These are phyloP conservation scores for Fusarium sp. DNA, from an alignment of 2,329 filamentous ascomycete species.

Conservation along the genomic window DNA sequence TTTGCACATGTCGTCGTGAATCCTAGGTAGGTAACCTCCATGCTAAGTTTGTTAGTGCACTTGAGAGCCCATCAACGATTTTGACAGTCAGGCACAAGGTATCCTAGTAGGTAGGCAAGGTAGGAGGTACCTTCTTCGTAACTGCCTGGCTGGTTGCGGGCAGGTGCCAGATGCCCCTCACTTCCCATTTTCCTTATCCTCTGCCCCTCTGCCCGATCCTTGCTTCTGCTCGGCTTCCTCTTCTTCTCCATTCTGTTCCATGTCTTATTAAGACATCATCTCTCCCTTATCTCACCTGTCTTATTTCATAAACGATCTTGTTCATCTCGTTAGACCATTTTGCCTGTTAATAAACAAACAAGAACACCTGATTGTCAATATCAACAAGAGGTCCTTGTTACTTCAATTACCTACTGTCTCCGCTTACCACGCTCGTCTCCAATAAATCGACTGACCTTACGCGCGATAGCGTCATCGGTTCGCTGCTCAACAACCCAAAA, in stretches of 20 bases:
- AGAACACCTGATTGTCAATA: slow-evolving; percentile 11
- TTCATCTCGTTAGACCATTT: background rate
- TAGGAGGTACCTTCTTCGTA: background rate
- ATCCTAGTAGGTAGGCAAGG: too few relatives aligned
- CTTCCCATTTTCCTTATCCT: slow-evolving; percentile 17
- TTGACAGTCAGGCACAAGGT: slow-evolving; percentile 25
- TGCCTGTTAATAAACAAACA: background rate
- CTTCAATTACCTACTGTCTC: slow-evolving; percentile 27
- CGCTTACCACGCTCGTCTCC: slow-evolving; percentile 38
- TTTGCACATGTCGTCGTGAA: slow-evolving; percentile 16
- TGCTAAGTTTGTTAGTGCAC: slow-evolving; percentile 14
- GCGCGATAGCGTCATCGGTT: slow-evolving; percentile 49
- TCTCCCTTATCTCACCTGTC: slow-evolving; percentile 9
- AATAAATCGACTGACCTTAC: slow-evolving; percentile 48
- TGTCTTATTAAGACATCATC: slow-evolving; percentile 21
- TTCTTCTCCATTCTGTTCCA: slow-evolving; percentile 23
- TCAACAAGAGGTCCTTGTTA: slow-evolving; percentile 23
- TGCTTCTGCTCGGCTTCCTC: slow-evolving; percentile 29
- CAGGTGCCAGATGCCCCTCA: slow-evolving; percentile 34
- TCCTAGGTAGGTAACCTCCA: too few relatives aligned
- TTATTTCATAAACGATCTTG: background rate
- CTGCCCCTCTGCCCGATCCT: slow-evolving; percentile 27
- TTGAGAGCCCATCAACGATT: slow-evolving; percentile 20
- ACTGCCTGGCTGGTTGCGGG: slow-evolving; percentile 23
- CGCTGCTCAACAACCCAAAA: slow-evolving; percentile 42